Evolutionary conservation across 495 filamentous ascomycete genomes (phyloP).

Genomic region (Tuber brumale): DNA sequence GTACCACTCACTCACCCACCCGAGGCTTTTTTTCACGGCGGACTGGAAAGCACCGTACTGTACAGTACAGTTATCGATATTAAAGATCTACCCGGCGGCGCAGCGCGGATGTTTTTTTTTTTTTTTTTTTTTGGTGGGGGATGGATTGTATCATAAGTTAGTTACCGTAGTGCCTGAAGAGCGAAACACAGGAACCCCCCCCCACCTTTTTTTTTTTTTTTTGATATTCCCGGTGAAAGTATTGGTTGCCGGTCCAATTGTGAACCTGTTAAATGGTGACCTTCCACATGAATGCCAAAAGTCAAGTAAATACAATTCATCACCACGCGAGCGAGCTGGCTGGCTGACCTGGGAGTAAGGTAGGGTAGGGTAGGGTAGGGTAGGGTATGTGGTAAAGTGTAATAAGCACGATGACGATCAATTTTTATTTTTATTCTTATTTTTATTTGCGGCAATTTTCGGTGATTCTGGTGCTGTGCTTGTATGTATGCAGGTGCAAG

Average conservation of each 20-base stretch:
- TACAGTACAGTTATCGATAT: not conserved
- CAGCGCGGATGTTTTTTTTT: too few relatives aligned
- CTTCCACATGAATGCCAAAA: not conserved
- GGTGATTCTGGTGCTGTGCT: not conserved
- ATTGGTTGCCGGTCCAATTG: not conserved
- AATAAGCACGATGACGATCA: not conserved
- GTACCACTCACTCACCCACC: too few relatives aligned
- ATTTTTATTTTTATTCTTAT: not conserved
- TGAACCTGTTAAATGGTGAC: not conserved
- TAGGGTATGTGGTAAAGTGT: not conserved
- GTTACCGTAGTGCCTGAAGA: too few relatives aligned
- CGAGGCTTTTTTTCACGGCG: too few relatives aligned
- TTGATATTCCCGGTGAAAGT: too few relatives aligned
- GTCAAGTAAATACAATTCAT: slow-evolving; percentile 2
- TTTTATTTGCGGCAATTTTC: not conserved
- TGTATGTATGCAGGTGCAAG: not conserved
- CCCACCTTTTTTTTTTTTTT: too few relatives aligned
- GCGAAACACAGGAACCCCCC: too few relatives aligned
- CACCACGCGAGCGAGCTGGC: not conserved
- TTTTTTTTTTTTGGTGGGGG: too few relatives aligned
- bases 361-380: not conserved
- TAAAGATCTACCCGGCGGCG: not conserved
- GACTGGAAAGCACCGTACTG: too few relatives aligned
- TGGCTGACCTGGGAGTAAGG: not conserved
- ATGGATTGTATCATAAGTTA: too few relatives aligned